Evolutionary conservation across 1,284 basidiomycete genomes (phyloP).

Genomic region (Afroboletus lepidellus): DNA sequence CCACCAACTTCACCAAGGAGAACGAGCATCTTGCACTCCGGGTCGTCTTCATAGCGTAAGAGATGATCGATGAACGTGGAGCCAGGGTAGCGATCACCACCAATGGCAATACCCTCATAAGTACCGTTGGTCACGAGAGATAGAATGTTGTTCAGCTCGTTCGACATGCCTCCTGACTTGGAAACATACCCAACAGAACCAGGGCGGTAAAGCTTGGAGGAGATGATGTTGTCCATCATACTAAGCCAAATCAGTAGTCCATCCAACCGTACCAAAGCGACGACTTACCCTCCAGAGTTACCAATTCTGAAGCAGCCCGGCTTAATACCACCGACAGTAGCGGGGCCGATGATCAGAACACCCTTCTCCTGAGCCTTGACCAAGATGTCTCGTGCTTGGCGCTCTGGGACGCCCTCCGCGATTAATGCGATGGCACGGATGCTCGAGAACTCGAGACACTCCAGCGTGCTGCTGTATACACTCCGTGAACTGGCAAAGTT

Average conservation of each 20-base stretch:
- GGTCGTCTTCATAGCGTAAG: slow-evolving; percentile 95
- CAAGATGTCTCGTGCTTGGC: slow-evolving; percentile 95
- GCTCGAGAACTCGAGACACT: slow-evolving; percentile 75
- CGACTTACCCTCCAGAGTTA: slow-evolving; percentile 88
- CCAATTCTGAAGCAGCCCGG: slow-evolving; percentile 99
- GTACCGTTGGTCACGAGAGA: slow-evolving; percentile 97
- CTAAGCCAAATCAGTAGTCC: slow-evolving; percentile 37
- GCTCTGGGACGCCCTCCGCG: slow-evolving; percentile 97
- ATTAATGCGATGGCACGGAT: slow-evolving; percentile 86
- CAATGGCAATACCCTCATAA: slow-evolving; percentile 99
- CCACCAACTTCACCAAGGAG: slow-evolving; percentile 98
- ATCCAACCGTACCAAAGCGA: slow-evolving; percentile 1
- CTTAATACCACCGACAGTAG: slow-evolving; percentile 99
- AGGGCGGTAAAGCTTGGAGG: slow-evolving; percentile 97
- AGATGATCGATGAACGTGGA: slow-evolving; percentile 99
- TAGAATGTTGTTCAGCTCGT: slow-evolving; percentile 99
- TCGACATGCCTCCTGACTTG: slow-evolving; percentile 99
- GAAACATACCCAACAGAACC: slow-evolving; percentile 99
- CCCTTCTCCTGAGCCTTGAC: slow-evolving; percentile 84
- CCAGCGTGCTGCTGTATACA: slow-evolving; percentile 93
- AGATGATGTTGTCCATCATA: slow-evolving; percentile 99
- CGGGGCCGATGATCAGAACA: slow-evolving; percentile 96
- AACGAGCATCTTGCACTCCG: slow-evolving; percentile 98
- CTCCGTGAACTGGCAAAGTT: slow-evolving; percentile 97
- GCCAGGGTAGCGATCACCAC: slow-evolving; percentile 98